Conservation (phyloP, 352 stramenopile genomes). For the Achlya hypogyna region DNA sequence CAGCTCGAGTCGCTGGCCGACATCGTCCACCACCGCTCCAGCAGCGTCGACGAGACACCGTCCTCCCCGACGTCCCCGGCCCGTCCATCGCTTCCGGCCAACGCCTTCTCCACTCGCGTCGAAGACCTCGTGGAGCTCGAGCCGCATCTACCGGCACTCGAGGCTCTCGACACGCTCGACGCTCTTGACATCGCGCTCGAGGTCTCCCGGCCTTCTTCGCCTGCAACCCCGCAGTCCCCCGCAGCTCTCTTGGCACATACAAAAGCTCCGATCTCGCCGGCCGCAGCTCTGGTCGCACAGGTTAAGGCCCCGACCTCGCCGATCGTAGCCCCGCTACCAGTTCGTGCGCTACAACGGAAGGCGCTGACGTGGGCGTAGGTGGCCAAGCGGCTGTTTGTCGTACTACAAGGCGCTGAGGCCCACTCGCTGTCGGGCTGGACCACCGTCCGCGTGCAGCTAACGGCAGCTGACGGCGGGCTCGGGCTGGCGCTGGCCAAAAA, state of each 20-base stretch:
- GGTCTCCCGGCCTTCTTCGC: not conserved
- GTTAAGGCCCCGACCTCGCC: not conserved
- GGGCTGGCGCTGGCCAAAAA: slow-evolving; percentile 46
- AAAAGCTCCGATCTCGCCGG: not conserved
- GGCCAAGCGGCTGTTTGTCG: slow-evolving; percentile 7
- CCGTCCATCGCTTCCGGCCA: not conserved
- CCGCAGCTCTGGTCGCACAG: slow-evolving; percentile 15
- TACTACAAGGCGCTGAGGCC: slow-evolving; percentile 22
- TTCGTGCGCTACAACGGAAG: too few species aligned
- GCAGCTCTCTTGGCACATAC: not conserved
- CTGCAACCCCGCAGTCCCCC: too few species aligned
- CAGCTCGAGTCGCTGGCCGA: slow-evolving; percentile 54
- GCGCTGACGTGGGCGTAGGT: too few species aligned
- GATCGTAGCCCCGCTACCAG: too few species aligned
- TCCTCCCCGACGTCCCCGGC: slow-evolving; percentile 16
- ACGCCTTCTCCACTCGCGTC: not conserved
- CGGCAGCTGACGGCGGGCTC: slow-evolving; percentile 60
- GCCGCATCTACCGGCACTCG: not conserved
- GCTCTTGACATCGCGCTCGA: not conserved
- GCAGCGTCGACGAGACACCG: slow-evolving; percentile 29
- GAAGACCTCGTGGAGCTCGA: slow-evolving; percentile 18
- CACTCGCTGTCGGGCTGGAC: slow-evolving; percentile 22
- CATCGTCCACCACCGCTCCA: slow-evolving; percentile 72
- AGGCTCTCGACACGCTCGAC: not conserved
- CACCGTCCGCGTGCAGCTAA: slow-evolving; percentile 43